Evolutionary conservation across 2,329 filamentous ascomycete genomes (phyloP).

Genomic region (Alternaria incomplexa): DNA sequence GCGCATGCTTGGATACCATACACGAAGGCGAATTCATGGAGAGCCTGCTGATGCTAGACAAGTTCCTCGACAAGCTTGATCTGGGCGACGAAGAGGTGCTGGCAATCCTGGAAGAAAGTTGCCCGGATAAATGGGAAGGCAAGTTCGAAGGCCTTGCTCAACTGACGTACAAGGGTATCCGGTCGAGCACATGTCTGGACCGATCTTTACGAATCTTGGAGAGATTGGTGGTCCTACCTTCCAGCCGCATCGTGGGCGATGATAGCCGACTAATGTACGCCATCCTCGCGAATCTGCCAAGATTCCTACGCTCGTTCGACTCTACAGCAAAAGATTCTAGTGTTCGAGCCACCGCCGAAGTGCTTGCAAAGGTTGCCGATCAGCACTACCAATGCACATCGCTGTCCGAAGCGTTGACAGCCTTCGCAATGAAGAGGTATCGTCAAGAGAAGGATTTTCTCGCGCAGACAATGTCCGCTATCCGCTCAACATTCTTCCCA

Average conservation of each 20-base stretch:
- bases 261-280: constrained; percentile 83
- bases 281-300: constrained; percentile 88
- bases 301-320: constrained; percentile 82
- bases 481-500: constrained; percentile 81
- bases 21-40: constrained; percentile 95
- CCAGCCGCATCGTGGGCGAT: constrained; percentile 80
- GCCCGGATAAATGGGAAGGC: constrained; percentile 87
- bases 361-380: constrained; percentile 75
- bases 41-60: constrained; percentile 87
- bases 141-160: constrained; percentile 84
- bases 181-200: constrained; percentile 83
- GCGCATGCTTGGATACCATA: constrained; percentile 93
- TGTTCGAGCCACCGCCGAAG: constrained; percentile 66
- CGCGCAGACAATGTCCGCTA: constrained; percentile 71
- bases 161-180: constrained; percentile 87
- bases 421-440: constrained; percentile 72
- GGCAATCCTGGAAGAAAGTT: constrained; percentile 74
- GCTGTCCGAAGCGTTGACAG: constrained; percentile 72
- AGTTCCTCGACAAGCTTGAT: constrained; percentile 83
- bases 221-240: constrained; percentile 77
- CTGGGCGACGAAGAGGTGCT: constrained; percentile 73
- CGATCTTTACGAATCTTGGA: constrained; percentile 79
- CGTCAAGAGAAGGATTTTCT: constrained; percentile 77
- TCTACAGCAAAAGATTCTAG: constrained; percentile 59
- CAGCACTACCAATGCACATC: constrained; percentile 72